These are phyloP conservation scores for Capsella rubella DNA, from an alignment of 441 rosid species.

Conservation along the genomic window DNA sequence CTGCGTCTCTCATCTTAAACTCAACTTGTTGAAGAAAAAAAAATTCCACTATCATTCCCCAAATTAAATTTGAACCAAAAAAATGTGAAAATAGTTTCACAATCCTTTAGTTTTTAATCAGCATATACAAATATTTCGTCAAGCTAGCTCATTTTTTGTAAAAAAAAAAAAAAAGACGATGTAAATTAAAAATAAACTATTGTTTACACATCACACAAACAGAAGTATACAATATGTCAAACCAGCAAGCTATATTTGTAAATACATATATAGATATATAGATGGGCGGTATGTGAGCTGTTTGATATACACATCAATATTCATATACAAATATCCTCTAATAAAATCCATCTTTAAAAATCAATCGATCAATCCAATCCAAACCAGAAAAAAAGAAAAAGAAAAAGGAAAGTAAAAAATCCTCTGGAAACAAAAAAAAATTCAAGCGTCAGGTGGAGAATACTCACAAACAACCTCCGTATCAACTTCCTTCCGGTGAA, in stretches of 20 bases:
- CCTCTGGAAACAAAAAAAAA: conserved; percentile 10
- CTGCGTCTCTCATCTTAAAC: too few species aligned
- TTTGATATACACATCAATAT: conserved; percentile 42
- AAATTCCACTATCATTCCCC: too few species aligned
- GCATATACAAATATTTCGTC: too few species aligned
- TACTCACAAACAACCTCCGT: conserved; percentile 91
- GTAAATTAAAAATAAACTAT: background rate
- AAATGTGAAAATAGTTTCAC: too few species aligned
- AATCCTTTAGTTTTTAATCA: too few species aligned
- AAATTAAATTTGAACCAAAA: too few species aligned
- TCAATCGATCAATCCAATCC: conserved; percentile 31
- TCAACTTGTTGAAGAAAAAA: too few species aligned
- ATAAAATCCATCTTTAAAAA: conserved; percentile 33
- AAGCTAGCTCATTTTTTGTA: too few species aligned
- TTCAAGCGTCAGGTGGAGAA: conserved; percentile 64
- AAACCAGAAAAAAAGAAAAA: background rate
- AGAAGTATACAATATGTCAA: conserved; percentile 34
- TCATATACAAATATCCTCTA: conserved; percentile 40
- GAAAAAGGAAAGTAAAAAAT: background rate
- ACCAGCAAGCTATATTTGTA: conserved; percentile 28
- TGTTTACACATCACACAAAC: conserved; percentile 36
- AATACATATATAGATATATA: conserved; percentile 19
- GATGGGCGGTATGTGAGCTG: conserved; percentile 28
- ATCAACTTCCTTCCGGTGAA: conserved; percentile 78
- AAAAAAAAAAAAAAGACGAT: background rate